Conservation (phyloP, 768 basidiomycete genomes). For the Russula earlei region DNA sequence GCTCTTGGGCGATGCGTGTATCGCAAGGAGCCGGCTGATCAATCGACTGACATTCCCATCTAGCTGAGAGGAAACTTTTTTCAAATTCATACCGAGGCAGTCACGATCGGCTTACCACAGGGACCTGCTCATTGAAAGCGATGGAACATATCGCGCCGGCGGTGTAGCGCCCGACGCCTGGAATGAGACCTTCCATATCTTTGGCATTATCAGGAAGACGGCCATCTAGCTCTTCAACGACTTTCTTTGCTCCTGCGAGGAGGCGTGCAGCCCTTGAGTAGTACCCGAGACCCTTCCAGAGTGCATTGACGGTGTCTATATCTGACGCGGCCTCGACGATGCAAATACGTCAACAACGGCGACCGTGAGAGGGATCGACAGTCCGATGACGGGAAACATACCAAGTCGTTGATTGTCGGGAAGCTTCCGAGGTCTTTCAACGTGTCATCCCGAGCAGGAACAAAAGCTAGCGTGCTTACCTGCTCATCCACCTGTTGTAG, state of each 20-base stretch:
- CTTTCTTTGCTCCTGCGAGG: constrained; percentile 75
- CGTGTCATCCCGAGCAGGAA: background rate
- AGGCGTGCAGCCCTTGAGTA: constrained; percentile 81
- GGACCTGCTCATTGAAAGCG: constrained; percentile 73
- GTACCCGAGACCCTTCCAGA: constrained; percentile 92
- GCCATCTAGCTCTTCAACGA: constrained; percentile 54
- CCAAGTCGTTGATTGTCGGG: constrained; percentile 70
- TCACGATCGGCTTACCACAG: constrained; percentile 54
- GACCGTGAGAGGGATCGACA: background rate
- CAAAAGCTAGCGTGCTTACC: constrained; percentile 35
- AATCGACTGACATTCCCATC: constrained; percentile 88
- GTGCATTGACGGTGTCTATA: constrained; percentile 75
- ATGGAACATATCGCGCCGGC: constrained; percentile 82
- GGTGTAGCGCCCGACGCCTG: constrained; percentile 84
- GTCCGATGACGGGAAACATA: constrained; percentile 28
- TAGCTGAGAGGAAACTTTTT: constrained; percentile 37
- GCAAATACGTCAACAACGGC: constrained; percentile 14
- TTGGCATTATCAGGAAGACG: constrained; percentile 70
- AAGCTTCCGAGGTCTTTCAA: constrained; percentile 40
- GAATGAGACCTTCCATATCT: constrained; percentile 73
- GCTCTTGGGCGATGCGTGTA: constrained; percentile 74
- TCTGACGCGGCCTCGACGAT: constrained; percentile 47
- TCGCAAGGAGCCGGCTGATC: constrained; percentile 71
- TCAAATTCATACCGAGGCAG: background rate
- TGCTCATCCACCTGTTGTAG: constrained; percentile 80